Percentiles rank a stretch among this genome's conserved stretches.
These are phyloP conservation scores for Mycena epipterygia DNA, from an alignment of 768 basidiomycete species.

Conservation along the genomic window DNA sequence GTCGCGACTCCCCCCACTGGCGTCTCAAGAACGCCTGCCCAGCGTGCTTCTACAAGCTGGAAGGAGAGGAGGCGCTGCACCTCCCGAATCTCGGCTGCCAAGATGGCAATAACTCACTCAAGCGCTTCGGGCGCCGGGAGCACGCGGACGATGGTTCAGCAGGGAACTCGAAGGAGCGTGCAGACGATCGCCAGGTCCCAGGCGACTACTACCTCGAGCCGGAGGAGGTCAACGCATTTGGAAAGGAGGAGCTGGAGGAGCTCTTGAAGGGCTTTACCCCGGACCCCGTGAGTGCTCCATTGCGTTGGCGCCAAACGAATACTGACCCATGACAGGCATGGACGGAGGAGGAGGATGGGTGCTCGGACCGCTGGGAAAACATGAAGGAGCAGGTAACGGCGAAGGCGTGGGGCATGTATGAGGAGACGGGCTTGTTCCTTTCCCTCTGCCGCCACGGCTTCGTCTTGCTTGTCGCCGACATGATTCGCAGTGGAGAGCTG, in stretches of 20 bases:
- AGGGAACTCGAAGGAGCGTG: slow-evolving; percentile 37
- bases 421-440: slow-evolving; percentile 55
- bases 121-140: slow-evolving; percentile 38
- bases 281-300: background rate
- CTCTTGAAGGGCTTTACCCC: background rate
- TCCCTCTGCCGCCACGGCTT: slow-evolving; percentile 51
- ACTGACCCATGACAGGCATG: slow-evolving; percentile 38
- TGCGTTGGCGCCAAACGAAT: background rate
- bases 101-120: slow-evolving; percentile 52
- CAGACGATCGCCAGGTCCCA: slow-evolving; percentile 28
- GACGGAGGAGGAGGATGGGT: slow-evolving; percentile 49
- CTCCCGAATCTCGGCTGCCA: slow-evolving; percentile 43
- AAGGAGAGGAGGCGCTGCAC: slow-evolving; percentile 45
- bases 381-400: slow-evolving; percentile 39
- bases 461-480: slow-evolving; percentile 46
- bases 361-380: slow-evolving; percentile 24
- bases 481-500: slow-evolving; percentile 53
- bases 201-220: background rate
- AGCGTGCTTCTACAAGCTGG: slow-evolving; percentile 51
- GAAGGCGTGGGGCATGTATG: slow-evolving; percentile 51
- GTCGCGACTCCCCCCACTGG: slow-evolving; percentile 47
- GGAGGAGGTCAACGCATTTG: slow-evolving; percentile 18
- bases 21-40: slow-evolving; percentile 50
- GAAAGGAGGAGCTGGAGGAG: slow-evolving; percentile 21
- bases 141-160: slow-evolving; percentile 29